Evolutionary conservation across 495 filamentous ascomycete species (phyloP), one percentile per base, ranked within the genome.

Genomic region (Aspergillus hancockii): DNA sequence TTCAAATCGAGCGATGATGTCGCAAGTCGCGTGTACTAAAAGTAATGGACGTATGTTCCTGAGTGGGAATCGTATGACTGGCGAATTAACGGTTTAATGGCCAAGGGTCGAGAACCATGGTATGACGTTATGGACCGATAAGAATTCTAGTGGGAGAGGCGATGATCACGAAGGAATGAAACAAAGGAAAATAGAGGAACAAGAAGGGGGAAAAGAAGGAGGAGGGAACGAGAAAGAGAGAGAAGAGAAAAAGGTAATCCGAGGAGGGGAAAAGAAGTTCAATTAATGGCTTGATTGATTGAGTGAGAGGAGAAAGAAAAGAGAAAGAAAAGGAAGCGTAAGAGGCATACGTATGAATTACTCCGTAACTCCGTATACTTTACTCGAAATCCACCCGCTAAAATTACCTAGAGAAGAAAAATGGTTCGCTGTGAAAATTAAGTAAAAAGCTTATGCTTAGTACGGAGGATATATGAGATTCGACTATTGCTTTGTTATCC

Each of bases 231-330:
- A 54, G 38, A 53, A 16, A 49, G 40, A 49, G 30, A 49, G 38
- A 55, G 47, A 52, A 30, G 23, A 32, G 49, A 49, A 19, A 32
- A 10, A 28, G 32, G 23, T 16, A 21, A 21, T 32, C 23, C 31
- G 19, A 40, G 49, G 43, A 34, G 40, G 32, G 23, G 46, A 57
- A 45, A 63, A 62, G 63, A n/a, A 60, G 8, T 36, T 36, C 13
- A 12, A 36, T 36, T 36, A 36, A 12, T 12, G 4, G 8, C 13
- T 36, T 36, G 8, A 12, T 36, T 55, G n/a, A n/a, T n/a, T n/a
- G n/a, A 56, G 25, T 23, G 40, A 34, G 41, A 30, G 21, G 38
- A 12, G 13, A 55, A 28, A 25, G 52, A 50, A 30, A 61, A 41
- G 43, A 46, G 8, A 32, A 61, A 34, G 52, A 30, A 28, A 43